phyloP scores from a whole-genome alignment of 306 rosid species.

The Senna siamea region DNA sequence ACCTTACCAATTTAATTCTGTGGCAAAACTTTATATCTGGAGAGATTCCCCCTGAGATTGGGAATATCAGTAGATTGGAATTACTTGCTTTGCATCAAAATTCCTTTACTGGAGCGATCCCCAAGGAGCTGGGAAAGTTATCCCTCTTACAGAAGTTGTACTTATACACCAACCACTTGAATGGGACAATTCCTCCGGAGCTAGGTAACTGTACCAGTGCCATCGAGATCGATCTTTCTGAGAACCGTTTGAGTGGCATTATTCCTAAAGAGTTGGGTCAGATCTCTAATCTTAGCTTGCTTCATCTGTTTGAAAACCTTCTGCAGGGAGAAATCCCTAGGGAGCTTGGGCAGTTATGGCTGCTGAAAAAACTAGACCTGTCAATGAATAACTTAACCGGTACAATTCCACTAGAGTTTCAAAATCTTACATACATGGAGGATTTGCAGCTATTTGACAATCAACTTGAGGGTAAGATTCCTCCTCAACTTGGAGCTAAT shows the following conservation, averaged over 20 bases:
- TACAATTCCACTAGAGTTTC: slow-evolving; percentile 66
- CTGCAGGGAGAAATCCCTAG: slow-evolving; percentile 65
- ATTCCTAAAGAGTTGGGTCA: slow-evolving; percentile 66
- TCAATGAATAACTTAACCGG: slow-evolving; percentile 72
- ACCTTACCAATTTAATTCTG: slow-evolving; percentile 62
- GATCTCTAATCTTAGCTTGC: slow-evolving; percentile 63
- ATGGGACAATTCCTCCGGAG: slow-evolving; percentile 68
- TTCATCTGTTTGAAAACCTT: slow-evolving; percentile 73
- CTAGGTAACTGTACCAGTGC: slow-evolving; percentile 70
- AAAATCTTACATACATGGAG: slow-evolving; percentile 56
- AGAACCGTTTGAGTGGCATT: slow-evolving; percentile 61
- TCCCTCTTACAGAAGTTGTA: slow-evolving; percentile 55
- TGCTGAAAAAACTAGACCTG: slow-evolving; percentile 55
- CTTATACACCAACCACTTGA: slow-evolving; percentile 71
- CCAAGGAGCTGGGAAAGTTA: slow-evolving; percentile 62
- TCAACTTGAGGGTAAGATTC: slow-evolving; percentile 70
- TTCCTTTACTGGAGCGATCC: slow-evolving; percentile 53
- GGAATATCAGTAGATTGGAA: slow-evolving; percentile 61
- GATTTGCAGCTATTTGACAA: slow-evolving; percentile 82
- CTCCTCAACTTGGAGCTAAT: slow-evolving; percentile 64
- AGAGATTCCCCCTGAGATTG: slow-evolving; percentile 70
- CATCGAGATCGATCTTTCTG: slow-evolving; percentile 72
- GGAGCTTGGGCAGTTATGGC: slow-evolving; percentile 61
- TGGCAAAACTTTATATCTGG: slow-evolving; percentile 73
- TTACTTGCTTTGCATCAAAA: slow-evolving; percentile 72